These are phyloP conservation scores for Citrus inodora DNA, from an alignment of 345 rosid genomes.

Conservation along the genomic window DNA sequence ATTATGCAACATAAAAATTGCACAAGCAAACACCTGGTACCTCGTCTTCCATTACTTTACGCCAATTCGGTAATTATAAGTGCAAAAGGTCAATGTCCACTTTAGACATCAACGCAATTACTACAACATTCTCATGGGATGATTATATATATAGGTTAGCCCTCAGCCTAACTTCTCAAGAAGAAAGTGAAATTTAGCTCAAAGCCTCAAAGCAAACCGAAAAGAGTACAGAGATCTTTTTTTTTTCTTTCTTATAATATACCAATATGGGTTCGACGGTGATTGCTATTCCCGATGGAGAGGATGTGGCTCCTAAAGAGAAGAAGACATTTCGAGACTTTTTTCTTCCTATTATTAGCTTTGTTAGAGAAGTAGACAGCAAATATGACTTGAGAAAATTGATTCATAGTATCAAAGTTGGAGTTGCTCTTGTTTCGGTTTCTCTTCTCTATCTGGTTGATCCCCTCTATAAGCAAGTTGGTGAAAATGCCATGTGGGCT, in stretches of 20 bases:
- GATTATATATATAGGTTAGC: conserved; percentile 8
- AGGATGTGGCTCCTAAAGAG: background rate
- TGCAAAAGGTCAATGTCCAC: conserved; percentile 23
- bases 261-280: conserved; percentile 36
- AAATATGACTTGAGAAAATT: conserved; percentile 27
- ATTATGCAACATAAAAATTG: background rate
- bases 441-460: conserved; percentile 58
- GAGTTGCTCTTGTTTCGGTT: conserved; percentile 55
- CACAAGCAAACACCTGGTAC: background rate
- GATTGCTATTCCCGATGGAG: conserved; percentile 33
- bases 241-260: background rate
- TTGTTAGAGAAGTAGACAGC: conserved; percentile 16
- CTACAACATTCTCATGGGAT: background rate
- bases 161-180: conserved; percentile 2
- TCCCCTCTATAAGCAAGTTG: conserved; percentile 50
- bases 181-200: background rate
- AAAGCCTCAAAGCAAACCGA: background rate
- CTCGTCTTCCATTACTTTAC: conserved; percentile 13
- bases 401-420: conserved; percentile 62
- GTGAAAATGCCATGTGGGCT: conserved; percentile 82
- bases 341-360: conserved; percentile 6
- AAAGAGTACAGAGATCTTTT: background rate
- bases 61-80: conserved; percentile 8
- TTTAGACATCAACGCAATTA: background rate
- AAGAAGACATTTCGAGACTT: conserved; percentile 10